These are phyloP conservation scores for Lachancea nothofagi DNA, from an alignment of 805 yeast genomes.

Conservation along the genomic window DNA sequence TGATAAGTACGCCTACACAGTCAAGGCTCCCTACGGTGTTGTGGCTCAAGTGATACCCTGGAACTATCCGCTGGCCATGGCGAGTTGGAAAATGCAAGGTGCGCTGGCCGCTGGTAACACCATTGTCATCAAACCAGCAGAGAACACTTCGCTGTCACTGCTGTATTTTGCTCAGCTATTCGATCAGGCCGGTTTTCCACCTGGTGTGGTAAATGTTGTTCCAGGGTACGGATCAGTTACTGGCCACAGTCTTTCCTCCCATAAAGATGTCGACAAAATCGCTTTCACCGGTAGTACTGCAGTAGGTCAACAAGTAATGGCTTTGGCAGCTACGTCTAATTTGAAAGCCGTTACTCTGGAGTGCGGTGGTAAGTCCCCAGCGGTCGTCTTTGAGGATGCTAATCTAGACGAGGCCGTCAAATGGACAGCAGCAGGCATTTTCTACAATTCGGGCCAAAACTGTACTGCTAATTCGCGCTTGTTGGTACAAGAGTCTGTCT, in stretches of 20 bases:
- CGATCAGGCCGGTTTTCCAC: constrained; percentile 39
- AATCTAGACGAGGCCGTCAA: constrained; percentile 38
- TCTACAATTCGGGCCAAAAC: constrained; percentile 54
- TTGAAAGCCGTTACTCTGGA: constrained; percentile 41
- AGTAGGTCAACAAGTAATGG: constrained; percentile 37
- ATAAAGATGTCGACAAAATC: constrained; percentile 39
- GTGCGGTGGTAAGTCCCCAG: constrained; percentile 45
- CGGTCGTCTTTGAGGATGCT: constrained; percentile 40
- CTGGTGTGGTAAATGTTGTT: constrained; percentile 42
- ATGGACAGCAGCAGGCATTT: constrained; percentile 46
- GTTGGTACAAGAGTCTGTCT: constrained; percentile 45
- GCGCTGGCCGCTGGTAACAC: constrained; percentile 49
- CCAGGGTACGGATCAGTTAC: constrained; percentile 38
- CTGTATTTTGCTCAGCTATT: constrained; percentile 36
- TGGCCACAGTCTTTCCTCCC: constrained; percentile 38
- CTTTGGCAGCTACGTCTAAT: constrained; percentile 34
- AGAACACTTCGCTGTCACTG: constrained; percentile 41
- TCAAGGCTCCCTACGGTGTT: constrained; percentile 46
- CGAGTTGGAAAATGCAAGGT: constrained; percentile 42
- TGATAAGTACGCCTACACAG: constrained; percentile 45
- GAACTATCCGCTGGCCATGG: constrained; percentile 45
- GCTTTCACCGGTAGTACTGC: constrained; percentile 49
- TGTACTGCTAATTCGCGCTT: constrained; percentile 56
- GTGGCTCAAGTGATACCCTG: constrained; percentile 45
- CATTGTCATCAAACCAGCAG: constrained; percentile 40